Percentiles rank a stretch among this genome's conserved stretches.
phyloP scores from a whole-genome alignment of 768 basidiomycete genomes.

The Lactarius akahatsu region DNA sequence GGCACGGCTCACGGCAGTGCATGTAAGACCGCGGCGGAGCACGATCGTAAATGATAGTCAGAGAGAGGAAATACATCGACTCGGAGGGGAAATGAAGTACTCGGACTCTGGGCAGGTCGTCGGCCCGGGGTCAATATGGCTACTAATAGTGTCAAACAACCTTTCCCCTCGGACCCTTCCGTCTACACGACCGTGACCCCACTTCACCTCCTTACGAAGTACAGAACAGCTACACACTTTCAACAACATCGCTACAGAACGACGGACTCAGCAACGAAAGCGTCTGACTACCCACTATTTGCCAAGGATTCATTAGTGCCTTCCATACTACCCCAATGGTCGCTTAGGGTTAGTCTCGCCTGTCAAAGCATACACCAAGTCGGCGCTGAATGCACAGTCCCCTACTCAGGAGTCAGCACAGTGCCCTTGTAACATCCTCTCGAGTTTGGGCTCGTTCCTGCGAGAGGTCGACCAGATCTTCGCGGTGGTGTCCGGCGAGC shows the following conservation, averaged over 20 bases:
- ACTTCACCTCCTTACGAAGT: background rate
- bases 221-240: background rate
- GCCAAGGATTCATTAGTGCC: background rate
- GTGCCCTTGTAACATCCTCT: slow-evolving; percentile 87
- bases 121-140: background rate
- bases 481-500: slow-evolving; percentile 95
- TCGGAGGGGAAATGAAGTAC: background rate
- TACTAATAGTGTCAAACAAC: background rate
- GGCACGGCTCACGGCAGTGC: background rate
- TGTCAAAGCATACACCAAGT: slow-evolving; percentile 96
- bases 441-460: slow-evolving; percentile 83
- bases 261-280: too few relatives aligned
- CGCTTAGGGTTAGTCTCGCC: slow-evolving; percentile 49
- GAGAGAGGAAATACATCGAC: background rate
- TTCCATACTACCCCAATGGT: slow-evolving; percentile 40
- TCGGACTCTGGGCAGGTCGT: too few relatives aligned
- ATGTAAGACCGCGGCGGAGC: background rate
- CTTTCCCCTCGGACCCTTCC: too few relatives aligned
- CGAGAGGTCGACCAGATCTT: slow-evolving; percentile 94
- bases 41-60: background rate
- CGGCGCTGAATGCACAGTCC: slow-evolving; percentile 98
- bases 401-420: slow-evolving; percentile 88
- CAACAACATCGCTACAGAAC: background rate
- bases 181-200: background rate
- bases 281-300: background rate